phyloP scores from a whole-genome alignment of 345 rosid genomes.

The Aquilaria sinensis region DNA sequence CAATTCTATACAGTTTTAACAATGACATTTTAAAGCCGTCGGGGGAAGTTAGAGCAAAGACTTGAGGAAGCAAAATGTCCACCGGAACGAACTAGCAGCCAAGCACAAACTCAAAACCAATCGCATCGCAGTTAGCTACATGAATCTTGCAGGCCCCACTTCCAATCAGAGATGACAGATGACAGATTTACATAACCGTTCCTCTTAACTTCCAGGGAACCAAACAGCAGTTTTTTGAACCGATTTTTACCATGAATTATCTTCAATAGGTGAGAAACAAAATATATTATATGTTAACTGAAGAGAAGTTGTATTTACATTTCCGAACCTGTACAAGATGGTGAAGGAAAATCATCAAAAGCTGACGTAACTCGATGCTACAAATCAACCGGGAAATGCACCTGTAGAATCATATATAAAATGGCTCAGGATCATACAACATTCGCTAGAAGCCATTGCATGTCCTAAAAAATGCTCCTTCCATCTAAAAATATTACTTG shows the following conservation, averaged over 20 bases:
- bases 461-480: too few species aligned
- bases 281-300: not conserved
- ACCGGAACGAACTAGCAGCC: too few species aligned
- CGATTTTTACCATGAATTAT: constrained; percentile 14
- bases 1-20: too few species aligned
- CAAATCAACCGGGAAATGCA: constrained; percentile 22
- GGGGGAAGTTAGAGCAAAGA: too few species aligned
- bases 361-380: too few species aligned
- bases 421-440: not conserved
- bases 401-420: constrained; percentile 10
- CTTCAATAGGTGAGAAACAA: constrained; percentile 4
- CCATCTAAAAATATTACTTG: too few species aligned
- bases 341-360: not conserved
- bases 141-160: not conserved
- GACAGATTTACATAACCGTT: not conserved
- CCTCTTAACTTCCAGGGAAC: not conserved
- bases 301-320: constrained; percentile 20
- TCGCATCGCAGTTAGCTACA: too few species aligned
- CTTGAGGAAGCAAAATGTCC: too few species aligned
- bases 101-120: too few species aligned
- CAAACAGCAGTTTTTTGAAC: constrained; percentile 13
- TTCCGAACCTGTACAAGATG: constrained; percentile 17
- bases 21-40: too few species aligned
- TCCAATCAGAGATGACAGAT: not conserved
- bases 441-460: not conserved